Percentiles rank a stretch among this genome's conserved stretches.
phyloP scores from a whole-genome alignment of 108 stramenopile species.

The Conticribra weissflogii region DNA sequence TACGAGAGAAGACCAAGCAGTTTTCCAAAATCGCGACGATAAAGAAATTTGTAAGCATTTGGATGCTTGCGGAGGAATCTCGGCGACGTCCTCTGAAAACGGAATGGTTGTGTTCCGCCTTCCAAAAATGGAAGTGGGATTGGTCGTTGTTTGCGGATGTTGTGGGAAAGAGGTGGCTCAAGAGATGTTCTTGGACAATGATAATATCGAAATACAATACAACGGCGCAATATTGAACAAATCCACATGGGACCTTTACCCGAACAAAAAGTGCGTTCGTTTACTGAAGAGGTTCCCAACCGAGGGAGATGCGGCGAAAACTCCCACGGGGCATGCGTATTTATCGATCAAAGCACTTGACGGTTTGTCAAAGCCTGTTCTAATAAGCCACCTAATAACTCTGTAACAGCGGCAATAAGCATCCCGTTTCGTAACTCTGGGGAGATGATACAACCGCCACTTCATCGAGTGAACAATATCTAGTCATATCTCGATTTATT shows the following conservation, averaged over 20 bases:
- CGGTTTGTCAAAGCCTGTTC: constrained; percentile 23
- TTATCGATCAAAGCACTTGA: constrained; percentile 31
- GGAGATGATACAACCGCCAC: too few relatives aligned
- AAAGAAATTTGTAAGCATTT: constrained; percentile 47
- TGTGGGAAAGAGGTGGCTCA: constrained; percentile 18
- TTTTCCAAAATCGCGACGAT: constrained; percentile 46
- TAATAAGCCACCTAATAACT: constrained; percentile 44
- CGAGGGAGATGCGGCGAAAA: constrained; percentile 24
- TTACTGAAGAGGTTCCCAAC: constrained; percentile 39
- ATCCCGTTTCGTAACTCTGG: too few relatives aligned
- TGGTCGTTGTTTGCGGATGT: constrained; percentile 42
- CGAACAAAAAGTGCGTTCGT: constrained; percentile 35
- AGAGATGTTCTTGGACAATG: constrained; percentile 45
- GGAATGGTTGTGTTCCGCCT: constrained; percentile 53
- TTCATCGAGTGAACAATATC: too few relatives aligned
- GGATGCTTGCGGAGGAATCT: constrained; percentile 54
- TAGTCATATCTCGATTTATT: too few relatives aligned
- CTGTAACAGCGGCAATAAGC: too few relatives aligned
- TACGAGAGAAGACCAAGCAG: constrained; percentile 31
- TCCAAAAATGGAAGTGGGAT: constrained; percentile 53
- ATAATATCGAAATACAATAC: constrained; percentile 27
- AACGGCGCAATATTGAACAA: constrained; percentile 28
- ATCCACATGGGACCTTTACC: constrained; percentile 31
- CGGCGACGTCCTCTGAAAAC: constrained; percentile 36
- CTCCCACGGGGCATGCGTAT: constrained; percentile 44